Conservation (phyloP, 2,329 filamentous ascomycete genomes). For the Monosporascus sp. region DNA sequence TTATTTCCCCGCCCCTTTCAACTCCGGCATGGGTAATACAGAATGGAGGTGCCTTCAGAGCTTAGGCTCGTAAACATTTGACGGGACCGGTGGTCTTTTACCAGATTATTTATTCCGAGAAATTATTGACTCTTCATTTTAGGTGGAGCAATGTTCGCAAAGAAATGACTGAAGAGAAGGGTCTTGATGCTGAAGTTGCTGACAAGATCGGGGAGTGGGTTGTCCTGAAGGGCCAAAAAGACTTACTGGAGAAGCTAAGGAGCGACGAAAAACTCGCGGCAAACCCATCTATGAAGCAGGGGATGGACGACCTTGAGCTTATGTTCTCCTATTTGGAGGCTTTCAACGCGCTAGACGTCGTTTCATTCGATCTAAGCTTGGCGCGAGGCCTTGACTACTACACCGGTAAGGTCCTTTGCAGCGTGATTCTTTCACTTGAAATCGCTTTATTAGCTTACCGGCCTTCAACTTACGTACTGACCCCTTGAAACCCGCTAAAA, state of each 20-base stretch:
- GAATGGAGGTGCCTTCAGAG: too few relatives aligned
- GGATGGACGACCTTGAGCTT: conserved; percentile 63
- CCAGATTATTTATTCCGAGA: background rate
- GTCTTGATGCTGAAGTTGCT: conserved; percentile 58
- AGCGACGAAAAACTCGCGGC: conserved; percentile 54
- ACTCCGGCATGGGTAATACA: too few relatives aligned
- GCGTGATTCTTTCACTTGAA: too few relatives aligned
- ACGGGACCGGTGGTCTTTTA: too few relatives aligned
- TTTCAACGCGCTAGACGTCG: conserved; percentile 56
- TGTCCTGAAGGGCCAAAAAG: conserved; percentile 58
- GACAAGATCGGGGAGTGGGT: conserved; percentile 72
- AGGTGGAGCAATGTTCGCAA: conserved; percentile 65
- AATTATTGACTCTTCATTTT: background rate
- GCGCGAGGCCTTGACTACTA: conserved; percentile 73
- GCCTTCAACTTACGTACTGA: too few relatives aligned
- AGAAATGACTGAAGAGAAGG: conserved; percentile 75
- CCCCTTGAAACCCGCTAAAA: too few relatives aligned
- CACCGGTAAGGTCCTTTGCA: conserved; percentile 33
- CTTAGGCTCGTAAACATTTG: too few relatives aligned
- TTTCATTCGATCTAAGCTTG: conserved; percentile 70
- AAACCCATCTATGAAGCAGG: conserved; percentile 61
- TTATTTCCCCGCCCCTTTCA: background rate
- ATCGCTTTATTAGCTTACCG: too few relatives aligned
- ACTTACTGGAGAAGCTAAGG: conserved; percentile 57
- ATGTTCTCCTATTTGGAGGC: conserved; percentile 65